Evolutionary conservation across 306 rosid species (phyloP).

Genomic region (Lathyrus sativus): DNA sequence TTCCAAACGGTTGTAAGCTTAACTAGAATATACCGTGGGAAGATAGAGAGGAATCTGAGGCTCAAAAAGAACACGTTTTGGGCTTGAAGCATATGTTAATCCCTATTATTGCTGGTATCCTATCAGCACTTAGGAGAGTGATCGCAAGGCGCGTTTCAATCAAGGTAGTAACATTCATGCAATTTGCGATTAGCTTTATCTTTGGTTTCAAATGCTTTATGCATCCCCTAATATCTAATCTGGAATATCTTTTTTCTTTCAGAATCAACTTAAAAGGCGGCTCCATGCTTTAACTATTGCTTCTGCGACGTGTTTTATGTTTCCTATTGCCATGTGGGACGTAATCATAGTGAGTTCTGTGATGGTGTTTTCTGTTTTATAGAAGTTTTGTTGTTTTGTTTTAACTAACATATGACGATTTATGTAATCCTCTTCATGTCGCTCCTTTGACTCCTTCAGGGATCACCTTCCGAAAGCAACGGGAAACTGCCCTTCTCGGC

Average conservation of each 20-base stretch:
- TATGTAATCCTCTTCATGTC: slow-evolving; percentile 1
- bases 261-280: slow-evolving; percentile 96
- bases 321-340: slow-evolving; percentile 98
- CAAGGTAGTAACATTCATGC: slow-evolving; percentile 61
- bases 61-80: slow-evolving; percentile 63
- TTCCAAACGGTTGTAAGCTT: slow-evolving; percentile 55
- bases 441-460: slow-evolving; percentile 51
- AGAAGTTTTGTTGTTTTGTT: slow-evolving; percentile 26
- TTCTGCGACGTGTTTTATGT: slow-evolving; percentile 94
- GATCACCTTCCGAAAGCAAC: slow-evolving; percentile 72
- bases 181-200: slow-evolving; percentile 30
- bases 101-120: slow-evolving; percentile 86
- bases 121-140: slow-evolving; percentile 92
- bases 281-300: slow-evolving; percentile 93
- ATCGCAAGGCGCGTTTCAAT: slow-evolving; percentile 91
- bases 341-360: slow-evolving; percentile 74
- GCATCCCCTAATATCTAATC: slow-evolving; percentile 33
- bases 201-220: slow-evolving; percentile 33
- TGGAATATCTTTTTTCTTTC: slow-evolving; percentile 37
- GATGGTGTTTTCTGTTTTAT: slow-evolving; percentile 8
- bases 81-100: slow-evolving; percentile 72
- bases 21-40: slow-evolving; percentile 72
- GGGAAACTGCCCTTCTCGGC: slow-evolving; percentile 80
- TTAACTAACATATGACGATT: slow-evolving; percentile 5
- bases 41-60: slow-evolving; percentile 64